Percentiles rank a stretch among this genome's conserved stretches.
phyloP scores from a whole-genome alignment of 306 rosid genomes.

The Malus fusca region DNA sequence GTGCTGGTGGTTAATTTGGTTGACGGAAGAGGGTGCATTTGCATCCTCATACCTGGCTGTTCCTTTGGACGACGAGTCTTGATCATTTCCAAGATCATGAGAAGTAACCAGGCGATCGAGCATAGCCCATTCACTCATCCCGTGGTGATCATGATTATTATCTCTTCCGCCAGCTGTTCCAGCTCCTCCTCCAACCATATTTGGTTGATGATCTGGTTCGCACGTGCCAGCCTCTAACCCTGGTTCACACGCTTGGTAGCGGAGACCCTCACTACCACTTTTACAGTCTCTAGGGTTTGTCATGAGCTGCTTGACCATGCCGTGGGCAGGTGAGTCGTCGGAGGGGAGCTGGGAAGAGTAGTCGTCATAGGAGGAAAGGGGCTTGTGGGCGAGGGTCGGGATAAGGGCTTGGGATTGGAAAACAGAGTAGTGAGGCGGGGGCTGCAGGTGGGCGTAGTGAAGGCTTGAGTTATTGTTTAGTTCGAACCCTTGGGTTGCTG shows the following conservation, averaged over 20 bases:
- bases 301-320: slow-evolving; percentile 59
- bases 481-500: slow-evolving; percentile 25
- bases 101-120: slow-evolving; percentile 67
- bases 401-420: slow-evolving; percentile 38
- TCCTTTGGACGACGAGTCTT: slow-evolving; percentile 38
- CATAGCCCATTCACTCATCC: slow-evolving; percentile 66
- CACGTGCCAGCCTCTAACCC: slow-evolving; percentile 44
- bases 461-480: slow-evolving; percentile 35
- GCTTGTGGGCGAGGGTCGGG: slow-evolving; percentile 27
- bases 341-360: background rate
- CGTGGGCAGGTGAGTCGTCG: slow-evolving; percentile 14
- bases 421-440: slow-evolving; percentile 36
- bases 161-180: background rate
- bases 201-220: slow-evolving; percentile 24
- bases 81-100: slow-evolving; percentile 45
- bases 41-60: slow-evolving; percentile 41
- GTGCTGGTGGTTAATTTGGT: slow-evolving; percentile 56
- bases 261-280: slow-evolving; percentile 50
- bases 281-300: slow-evolving; percentile 60
- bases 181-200: slow-evolving; percentile 21
- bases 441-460: slow-evolving; percentile 20
- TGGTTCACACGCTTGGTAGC: slow-evolving; percentile 50
- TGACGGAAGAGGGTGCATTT: slow-evolving; percentile 23
- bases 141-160: slow-evolving; percentile 20
- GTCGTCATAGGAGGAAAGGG: slow-evolving; percentile 23